Conservation (phyloP, 108 stramenopile species). For the Pseudonitzschia multiseries region DNA sequence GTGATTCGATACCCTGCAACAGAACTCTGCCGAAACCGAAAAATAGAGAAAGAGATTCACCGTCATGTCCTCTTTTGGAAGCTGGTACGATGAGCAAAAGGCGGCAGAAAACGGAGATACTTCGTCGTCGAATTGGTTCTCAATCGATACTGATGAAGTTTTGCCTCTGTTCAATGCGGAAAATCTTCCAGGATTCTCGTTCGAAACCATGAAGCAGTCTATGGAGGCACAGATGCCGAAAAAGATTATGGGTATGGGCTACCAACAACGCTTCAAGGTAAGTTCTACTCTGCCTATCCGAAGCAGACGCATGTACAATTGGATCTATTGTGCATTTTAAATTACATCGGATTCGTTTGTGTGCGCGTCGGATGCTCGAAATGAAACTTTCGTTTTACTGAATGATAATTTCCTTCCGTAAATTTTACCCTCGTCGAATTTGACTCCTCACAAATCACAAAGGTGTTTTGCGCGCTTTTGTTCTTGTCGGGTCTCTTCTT, state of each 20-base stretch:
- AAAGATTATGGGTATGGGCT: slow-evolving; percentile 88
- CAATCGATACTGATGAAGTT: slow-evolving; percentile 27
- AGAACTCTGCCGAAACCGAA: background rate
- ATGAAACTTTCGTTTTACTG: background rate
- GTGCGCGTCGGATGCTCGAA: background rate
- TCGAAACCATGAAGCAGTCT: slow-evolving; percentile 67
- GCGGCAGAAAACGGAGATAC: slow-evolving; percentile 39
- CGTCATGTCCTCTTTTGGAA: slow-evolving; percentile 50
- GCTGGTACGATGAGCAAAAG: slow-evolving; percentile 82
- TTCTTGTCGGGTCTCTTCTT: slow-evolving; percentile 87
- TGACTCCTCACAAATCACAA: background rate
- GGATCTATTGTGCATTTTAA: too few relatives aligned
- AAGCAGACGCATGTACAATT: too few relatives aligned
- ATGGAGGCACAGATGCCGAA: slow-evolving; percentile 85
- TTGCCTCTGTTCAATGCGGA: slow-evolving; percentile 52
- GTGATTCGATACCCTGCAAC: background rate
- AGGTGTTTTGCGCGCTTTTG: slow-evolving; percentile 78
- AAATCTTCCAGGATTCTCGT: slow-evolving; percentile 41
- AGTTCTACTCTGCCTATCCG: background rate
- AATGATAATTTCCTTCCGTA: background rate
- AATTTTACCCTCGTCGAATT: background rate
- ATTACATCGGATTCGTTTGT: too few relatives aligned
- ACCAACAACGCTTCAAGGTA: slow-evolving; percentile 84
- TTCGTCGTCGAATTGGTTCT: slow-evolving; percentile 31
- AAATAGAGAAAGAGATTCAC: slow-evolving; percentile 9